Conservation (phyloP, 352 stramenopile species). For the Phytopythium oedochilum region DNA sequence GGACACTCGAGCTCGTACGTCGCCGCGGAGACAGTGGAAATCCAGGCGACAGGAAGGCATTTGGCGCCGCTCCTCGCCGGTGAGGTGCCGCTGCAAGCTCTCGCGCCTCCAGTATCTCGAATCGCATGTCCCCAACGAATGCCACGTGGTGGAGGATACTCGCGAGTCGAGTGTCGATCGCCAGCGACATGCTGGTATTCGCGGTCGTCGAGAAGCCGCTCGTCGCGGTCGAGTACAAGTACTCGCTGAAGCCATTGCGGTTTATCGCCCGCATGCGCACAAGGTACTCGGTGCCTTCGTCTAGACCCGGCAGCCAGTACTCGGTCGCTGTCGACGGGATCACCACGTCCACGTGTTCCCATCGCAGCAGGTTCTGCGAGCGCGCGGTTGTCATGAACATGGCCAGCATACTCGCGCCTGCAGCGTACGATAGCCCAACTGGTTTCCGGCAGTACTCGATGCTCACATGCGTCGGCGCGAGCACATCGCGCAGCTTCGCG, state of each 20-base stretch:
- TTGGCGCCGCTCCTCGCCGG: too few species aligned
- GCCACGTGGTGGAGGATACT: constrained; percentile 15
- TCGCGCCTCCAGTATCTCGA: constrained; percentile 55
- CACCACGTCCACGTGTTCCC: constrained; percentile 38
- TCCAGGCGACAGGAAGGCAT: neutral
- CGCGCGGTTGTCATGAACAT: constrained; percentile 48
- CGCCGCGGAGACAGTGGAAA: neutral
- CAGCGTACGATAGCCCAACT: constrained; percentile 32
- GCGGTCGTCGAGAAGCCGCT: constrained; percentile 42
- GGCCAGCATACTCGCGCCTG: constrained; percentile 26
- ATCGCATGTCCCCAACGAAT: constrained; percentile 58
- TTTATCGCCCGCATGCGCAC: constrained; percentile 55
- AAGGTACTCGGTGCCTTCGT: constrained; percentile 54
- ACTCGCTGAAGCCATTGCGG: constrained; percentile 59
- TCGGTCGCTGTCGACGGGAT: constrained; percentile 46
- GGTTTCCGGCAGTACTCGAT: constrained; percentile 64
- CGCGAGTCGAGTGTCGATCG: constrained; percentile 18
- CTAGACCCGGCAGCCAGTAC: constrained; percentile 51
- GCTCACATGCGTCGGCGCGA: constrained; percentile 46
- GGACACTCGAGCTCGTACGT: neutral
- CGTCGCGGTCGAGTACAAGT: constrained; percentile 37
- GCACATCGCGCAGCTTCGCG: constrained; percentile 18
- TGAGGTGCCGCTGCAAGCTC: constrained; percentile 5
- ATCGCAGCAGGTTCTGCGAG: constrained; percentile 39
- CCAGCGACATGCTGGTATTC: constrained; percentile 8